Evolutionary conservation across 768 basidiomycete genomes (phyloP), one percentile per base, ranked within the genome.

Genomic region (Boletus insuetus): DNA sequence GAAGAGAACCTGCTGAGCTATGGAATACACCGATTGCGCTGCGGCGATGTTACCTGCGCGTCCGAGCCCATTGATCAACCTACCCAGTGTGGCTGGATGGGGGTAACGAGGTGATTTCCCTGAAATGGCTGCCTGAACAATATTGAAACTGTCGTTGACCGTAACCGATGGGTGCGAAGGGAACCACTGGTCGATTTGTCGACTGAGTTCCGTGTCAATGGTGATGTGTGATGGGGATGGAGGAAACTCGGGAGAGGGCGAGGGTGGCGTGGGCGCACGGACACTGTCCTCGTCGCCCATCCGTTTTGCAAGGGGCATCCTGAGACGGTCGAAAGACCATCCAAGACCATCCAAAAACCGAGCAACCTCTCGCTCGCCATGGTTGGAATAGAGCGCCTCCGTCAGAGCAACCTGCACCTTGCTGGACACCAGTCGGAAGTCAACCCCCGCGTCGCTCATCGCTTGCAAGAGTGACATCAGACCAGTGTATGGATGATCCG

Each of bases 51-150:
- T 78, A 46, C 80, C 77, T 9, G 72, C 48, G 29, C 93, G 84
- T 17, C 91, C 91, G 14, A 92, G 78, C 5, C 74, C 72, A 54
- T 84, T 81, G 62, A 95, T 85, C 22, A 97, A 73, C 12, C 77
- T 76, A 16, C 80, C 83, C 26, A 94, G 64, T 8, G 77, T 74
- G 13, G 70, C 70, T 3, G 83, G 74, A 9, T 74, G 66, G 2
- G 91, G 86, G 45, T 79, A 81, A 10, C 77, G 60, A 20, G 80
- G 77, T 4, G 64, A 61, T 26, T 69, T 20, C 3, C 42, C 45
- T 11, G 65, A 65, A n/a, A 82, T 56, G 9, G 78, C 82, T 3
- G 67, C 58, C 53, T 78, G 68, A 65, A 90, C 81, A 9, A 75
- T 65, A 4, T 67, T 59, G 64, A 81, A 90, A 3, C 84, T 84